These are phyloP conservation scores for Rhinocladiella mackenziei DNA, from an alignment of 2,329 filamentous ascomycete genomes.

Conservation along the genomic window DNA sequence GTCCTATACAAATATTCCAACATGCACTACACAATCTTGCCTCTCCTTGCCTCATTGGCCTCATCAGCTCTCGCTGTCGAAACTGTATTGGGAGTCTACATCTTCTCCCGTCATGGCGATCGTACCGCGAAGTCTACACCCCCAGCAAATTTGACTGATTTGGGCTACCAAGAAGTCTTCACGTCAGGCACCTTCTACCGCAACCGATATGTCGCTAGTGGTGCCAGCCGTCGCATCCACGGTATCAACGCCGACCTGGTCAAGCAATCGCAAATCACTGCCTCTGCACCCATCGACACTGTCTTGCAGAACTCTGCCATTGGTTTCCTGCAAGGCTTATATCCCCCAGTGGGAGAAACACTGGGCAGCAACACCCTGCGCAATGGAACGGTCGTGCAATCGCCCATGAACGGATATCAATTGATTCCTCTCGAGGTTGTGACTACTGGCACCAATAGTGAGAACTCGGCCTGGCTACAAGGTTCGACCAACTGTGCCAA, in stretches of 20 bases:
- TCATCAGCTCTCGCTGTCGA: constrained; percentile 42
- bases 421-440: constrained; percentile 70
- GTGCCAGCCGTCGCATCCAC: constrained; percentile 58
- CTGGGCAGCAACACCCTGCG: constrained; percentile 59
- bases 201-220: constrained; percentile 64
- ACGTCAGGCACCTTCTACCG: constrained; percentile 72
- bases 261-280: constrained; percentile 65
- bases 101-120: constrained; percentile 89
- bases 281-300: constrained; percentile 67
- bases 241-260: constrained; percentile 65
- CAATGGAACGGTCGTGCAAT: constrained; percentile 63
- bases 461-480: constrained; percentile 57
- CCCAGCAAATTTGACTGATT: constrained; percentile 68
- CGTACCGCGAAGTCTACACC: constrained; percentile 72
- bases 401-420: constrained; percentile 77
- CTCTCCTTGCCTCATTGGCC: constrained; percentile 21
- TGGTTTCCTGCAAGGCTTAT: constrained; percentile 75
- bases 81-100: constrained; percentile 73
- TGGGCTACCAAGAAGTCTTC: constrained; percentile 74
- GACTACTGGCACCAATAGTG: constrained; percentile 56
- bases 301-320: constrained; percentile 77
- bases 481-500: constrained; percentile 53
- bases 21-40: constrained; percentile 17
- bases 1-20: not conserved
- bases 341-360: constrained; percentile 65